Base-by-base conservation (phyloP, 1,284 basidiomycete genomes). In the Kalmanozyma brasiliensis region DNA sequence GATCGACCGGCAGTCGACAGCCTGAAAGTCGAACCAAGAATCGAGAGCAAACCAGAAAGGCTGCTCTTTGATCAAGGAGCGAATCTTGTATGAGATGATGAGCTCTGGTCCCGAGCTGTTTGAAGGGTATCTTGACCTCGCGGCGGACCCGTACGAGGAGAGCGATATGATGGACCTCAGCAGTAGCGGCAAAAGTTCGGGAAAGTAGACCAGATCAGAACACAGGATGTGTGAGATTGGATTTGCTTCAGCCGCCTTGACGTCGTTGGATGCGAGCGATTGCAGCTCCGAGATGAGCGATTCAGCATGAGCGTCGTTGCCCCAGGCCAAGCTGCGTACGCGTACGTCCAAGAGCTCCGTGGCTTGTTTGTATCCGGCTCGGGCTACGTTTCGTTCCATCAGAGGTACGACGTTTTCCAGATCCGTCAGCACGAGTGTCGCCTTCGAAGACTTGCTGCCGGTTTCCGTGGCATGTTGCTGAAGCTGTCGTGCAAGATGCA, bases 41-140 rank as follows among this genome's bases (percentile, higher is more conserved):
- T 91, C 91, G 67, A 94, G 90, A 0, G 89, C 89, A 11, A 85
- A 84, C 91, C 91, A 93, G 81, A 93, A 94, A 0, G 88, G 85
- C 1, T 87, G 85, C 78, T 93, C 92, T 74, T 91, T 92, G 2
- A 85, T 68, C 35, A 92, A 84, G 61, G 90, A 91, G 32, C 91
- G 88, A 37, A 91, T 84, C 82, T 89, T 91, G 85, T 92, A 85
- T 0, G 85, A 69, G 17, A 82, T 70, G 30, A 81, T 56, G 20
- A 82, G 73, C 40, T 74, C 57, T 4, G 69, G 72, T 4, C 55
- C 58, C 2, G 26, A 6, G 8, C 16, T n/a, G n/a, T n/a, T 10
- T n/a, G n/a, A n/a, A n/a, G n/a, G n/a, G n/a, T n/a, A n/a, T n/a
- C n/a, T n/a, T 6, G 10, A 46, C 8, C 20, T 19, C 5, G 19